Conservation (phyloP, 2,329 filamentous ascomycete species). For the Fusarium pseudocircinatum region DNA sequence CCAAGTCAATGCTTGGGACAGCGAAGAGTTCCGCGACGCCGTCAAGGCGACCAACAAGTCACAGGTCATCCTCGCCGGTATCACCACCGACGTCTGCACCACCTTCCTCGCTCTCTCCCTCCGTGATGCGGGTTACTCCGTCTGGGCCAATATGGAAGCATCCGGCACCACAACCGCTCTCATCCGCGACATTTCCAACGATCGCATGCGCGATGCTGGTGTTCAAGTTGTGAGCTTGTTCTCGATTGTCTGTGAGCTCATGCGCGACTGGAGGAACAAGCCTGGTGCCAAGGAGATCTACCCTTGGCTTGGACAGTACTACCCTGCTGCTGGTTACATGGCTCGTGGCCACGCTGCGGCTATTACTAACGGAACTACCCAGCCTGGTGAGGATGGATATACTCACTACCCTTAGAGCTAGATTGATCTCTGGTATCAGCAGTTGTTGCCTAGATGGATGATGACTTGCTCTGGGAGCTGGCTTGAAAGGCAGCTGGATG, state of each 20-base stretch:
- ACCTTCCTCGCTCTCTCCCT: slow-evolving; percentile 79
- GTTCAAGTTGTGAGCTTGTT: slow-evolving; percentile 72
- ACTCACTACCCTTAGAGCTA: neutral
- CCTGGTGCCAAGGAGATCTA: slow-evolving; percentile 66
- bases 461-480: neutral
- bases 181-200: slow-evolving; percentile 71
- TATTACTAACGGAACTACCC: slow-evolving; percentile 66
- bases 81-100: slow-evolving; percentile 80
- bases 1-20: slow-evolving; percentile 83
- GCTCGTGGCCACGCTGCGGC: slow-evolving; percentile 70
- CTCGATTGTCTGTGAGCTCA: slow-evolving; percentile 72
- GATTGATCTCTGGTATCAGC: rapidly evolving
- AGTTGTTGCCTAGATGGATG: neutral
- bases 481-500: neutral
- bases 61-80: slow-evolving; percentile 77
- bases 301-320: slow-evolving; percentile 71
- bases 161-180: slow-evolving; percentile 71
- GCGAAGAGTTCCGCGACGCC: slow-evolving; percentile 72
- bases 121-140: slow-evolving; percentile 74
- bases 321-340: slow-evolving; percentile 71
- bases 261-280: slow-evolving; percentile 73
- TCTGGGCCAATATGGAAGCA: slow-evolving; percentile 78
- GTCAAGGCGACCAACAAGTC: slow-evolving; percentile 71
- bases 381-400: slow-evolving; percentile 60
- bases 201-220: slow-evolving; percentile 72